These are phyloP conservation scores for Yamadazyma jaroonii DNA, from an alignment of 1,139 yeast genomes.

Conservation along the genomic window DNA sequence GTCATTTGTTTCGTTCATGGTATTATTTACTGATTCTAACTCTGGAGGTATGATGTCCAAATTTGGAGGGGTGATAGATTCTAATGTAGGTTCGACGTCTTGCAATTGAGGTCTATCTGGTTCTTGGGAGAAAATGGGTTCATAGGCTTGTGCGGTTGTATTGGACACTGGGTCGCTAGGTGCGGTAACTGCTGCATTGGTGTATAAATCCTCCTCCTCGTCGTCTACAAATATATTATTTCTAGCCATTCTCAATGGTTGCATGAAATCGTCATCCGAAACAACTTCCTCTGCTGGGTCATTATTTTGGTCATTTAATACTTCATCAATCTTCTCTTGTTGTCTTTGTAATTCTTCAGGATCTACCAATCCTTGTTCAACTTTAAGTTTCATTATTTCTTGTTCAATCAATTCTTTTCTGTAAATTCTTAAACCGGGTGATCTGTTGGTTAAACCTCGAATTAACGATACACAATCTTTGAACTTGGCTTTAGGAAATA, in stretches of 20 bases:
- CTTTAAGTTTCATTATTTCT: conserved; percentile 33
- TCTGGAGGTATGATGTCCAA: neutral
- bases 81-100: conserved; percentile 1
- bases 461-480: conserved; percentile 51
- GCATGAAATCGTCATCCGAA: conserved; percentile 5
- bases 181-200: conserved; percentile 7
- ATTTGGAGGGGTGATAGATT: conserved; percentile 1
- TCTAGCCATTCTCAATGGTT: neutral
- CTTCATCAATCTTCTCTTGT: conserved; percentile 6
- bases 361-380: conserved; percentile 25
- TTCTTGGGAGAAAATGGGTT: neutral
- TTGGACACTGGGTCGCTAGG: neutral
- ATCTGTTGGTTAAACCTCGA: conserved; percentile 31
- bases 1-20: neutral
- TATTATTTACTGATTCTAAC: too few relatives aligned
- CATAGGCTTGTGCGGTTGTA: too few relatives aligned
- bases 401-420: conserved; percentile 34
- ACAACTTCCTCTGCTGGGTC: conserved; percentile 12
- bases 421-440: conserved; percentile 32
- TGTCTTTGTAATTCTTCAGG: neutral
- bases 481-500: conserved; percentile 77
- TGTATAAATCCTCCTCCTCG: conserved; percentile 15
- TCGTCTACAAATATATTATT: conserved; percentile 8
- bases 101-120: conserved; percentile 4
- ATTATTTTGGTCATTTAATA: conserved; percentile 23